phyloP scores from a whole-genome alignment of 2,329 filamentous ascomycete species.

The Fonsecaea monophora region DNA sequence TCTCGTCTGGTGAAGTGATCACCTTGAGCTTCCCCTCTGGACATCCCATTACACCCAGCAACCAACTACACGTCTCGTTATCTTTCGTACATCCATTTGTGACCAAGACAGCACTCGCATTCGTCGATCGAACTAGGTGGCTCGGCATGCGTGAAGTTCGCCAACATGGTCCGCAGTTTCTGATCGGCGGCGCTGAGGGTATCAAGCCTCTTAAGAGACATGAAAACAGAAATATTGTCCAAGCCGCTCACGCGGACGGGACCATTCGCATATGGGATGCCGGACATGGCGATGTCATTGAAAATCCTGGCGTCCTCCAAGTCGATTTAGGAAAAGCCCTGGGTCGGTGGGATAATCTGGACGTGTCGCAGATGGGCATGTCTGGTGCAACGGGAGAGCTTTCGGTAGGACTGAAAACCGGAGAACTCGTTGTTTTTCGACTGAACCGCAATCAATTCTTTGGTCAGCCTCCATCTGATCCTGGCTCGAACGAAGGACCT shows the following conservation, averaged over 20 bases:
- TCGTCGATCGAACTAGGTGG: slow-evolving; percentile 81
- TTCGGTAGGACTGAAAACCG: slow-evolving; percentile 77
- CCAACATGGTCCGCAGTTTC: slow-evolving; percentile 75
- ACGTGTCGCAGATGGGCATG: slow-evolving; percentile 80
- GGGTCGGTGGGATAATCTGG: slow-evolving; percentile 76
- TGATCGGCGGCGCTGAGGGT: slow-evolving; percentile 79
- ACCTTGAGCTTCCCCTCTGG: slow-evolving; percentile 93
- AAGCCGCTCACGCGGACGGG: slow-evolving; percentile 87
- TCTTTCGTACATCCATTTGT: slow-evolving; percentile 91
- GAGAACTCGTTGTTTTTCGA: slow-evolving; percentile 85
- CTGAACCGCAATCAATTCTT: slow-evolving; percentile 82
- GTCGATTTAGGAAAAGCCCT: slow-evolving; percentile 85
- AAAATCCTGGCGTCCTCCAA: slow-evolving; percentile 81
- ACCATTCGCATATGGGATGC: slow-evolving; percentile 92
- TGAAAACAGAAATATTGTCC: slow-evolving; percentile 82
- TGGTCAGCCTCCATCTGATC: slow-evolving; percentile 60
- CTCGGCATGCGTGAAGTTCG: slow-evolving; percentile 87
- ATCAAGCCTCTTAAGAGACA: slow-evolving; percentile 74
- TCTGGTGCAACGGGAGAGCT: slow-evolving; percentile 82
- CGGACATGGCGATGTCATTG: slow-evolving; percentile 89
- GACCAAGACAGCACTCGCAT: slow-evolving; percentile 72
- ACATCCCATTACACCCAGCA: slow-evolving; percentile 87
- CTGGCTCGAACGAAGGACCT: slow-evolving; percentile 64
- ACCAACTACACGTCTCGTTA: slow-evolving; percentile 86
- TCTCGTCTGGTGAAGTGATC: slow-evolving; percentile 86